Evolutionary conservation across 2,329 filamentous ascomycete species (phyloP).

Genomic region (Phaeosphaeriaceae sp.): DNA sequence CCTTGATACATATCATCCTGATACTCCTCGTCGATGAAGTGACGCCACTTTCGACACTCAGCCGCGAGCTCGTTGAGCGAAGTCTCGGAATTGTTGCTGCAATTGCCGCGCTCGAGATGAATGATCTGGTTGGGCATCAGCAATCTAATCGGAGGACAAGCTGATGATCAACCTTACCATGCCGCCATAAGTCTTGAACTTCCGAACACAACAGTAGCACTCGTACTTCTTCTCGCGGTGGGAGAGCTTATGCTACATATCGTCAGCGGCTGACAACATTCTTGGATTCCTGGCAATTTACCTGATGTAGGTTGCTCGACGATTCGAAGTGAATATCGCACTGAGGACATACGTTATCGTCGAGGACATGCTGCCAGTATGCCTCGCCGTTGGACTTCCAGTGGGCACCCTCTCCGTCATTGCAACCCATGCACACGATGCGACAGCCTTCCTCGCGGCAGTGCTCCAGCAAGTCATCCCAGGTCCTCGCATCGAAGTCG

Average conservation of each 20-base stretch:
- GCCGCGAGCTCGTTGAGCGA: conserved; percentile 23
- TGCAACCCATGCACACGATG: conserved; percentile 13
- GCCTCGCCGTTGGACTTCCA: conserved; percentile 1
- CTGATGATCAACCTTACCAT: conserved; percentile 16
- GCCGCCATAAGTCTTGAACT: conserved; percentile 22
- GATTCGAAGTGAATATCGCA: conserved; percentile 12
- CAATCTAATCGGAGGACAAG: neutral
- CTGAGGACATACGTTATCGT: conserved; percentile 9
- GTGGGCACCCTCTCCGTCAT: conserved; percentile 4
- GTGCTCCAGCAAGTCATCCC: conserved; percentile 12
- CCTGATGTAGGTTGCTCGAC: conserved; percentile 9
- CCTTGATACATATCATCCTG: conserved; percentile 12
- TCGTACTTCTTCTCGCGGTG: conserved; percentile 8
- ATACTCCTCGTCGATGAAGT: conserved; percentile 19
- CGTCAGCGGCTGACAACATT: neutral
- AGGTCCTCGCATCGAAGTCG: conserved; percentile 9
- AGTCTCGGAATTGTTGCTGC: conserved; percentile 2
- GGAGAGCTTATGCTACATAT: conserved; percentile 7
- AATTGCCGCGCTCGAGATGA: conserved; percentile 20
- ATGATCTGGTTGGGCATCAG: conserved; percentile 11
- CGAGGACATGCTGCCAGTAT: conserved; percentile 11
- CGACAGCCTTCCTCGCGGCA: conserved; percentile 7
- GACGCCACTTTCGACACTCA: conserved; percentile 14
- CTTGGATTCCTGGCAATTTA: neutral
- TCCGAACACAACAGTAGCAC: conserved; percentile 16